A percentile compares a stretch with the other conserved stretches of the same genome.
Evolutionary conservation across 176 grass and related monocot species (phyloP).

Genomic region (Raddia guianensis): DNA sequence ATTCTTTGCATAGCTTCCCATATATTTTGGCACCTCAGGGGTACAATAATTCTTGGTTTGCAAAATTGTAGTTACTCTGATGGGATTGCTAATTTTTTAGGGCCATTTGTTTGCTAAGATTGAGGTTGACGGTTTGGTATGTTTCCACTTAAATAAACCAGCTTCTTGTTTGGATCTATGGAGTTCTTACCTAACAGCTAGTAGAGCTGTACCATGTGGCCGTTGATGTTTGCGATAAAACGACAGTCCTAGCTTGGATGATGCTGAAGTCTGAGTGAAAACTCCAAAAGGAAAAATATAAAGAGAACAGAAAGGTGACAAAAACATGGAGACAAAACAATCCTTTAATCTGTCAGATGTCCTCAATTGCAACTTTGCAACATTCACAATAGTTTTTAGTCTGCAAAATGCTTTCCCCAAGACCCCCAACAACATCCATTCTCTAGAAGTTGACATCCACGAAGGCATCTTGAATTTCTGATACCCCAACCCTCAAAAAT

Average conservation of each 20-base stretch:
- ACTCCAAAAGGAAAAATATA: not conserved
- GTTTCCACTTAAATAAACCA: not conserved
- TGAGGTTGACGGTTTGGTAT: conserved; percentile 1
- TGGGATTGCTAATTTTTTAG: not conserved
- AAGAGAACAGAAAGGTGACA: not conserved
- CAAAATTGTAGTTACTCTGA: not conserved
- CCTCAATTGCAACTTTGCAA: not conserved
- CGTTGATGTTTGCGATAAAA: not conserved
- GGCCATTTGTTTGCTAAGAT: not conserved
- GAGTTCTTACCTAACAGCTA: not conserved
- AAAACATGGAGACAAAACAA: not conserved
- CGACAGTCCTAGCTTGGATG: not conserved
- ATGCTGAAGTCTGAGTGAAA: not conserved
- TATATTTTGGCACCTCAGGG: not conserved
- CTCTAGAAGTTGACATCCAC: conserved; percentile 2
- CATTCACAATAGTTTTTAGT: not conserved
- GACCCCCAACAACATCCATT: not conserved
- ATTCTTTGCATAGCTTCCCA: not conserved
- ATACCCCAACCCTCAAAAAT: not conserved
- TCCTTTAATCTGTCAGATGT: not conserved
- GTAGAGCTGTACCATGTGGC: not conserved
- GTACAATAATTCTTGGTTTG: not conserved
- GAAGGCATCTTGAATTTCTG: not conserved
- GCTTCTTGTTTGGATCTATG: not conserved
- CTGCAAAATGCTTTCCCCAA: not conserved